A percentile compares a stretch with the other conserved stretches of the same genome.
phyloP scores from a whole-genome alignment of 805 yeast genomes.

The Jamesozyma spencerorum region DNA sequence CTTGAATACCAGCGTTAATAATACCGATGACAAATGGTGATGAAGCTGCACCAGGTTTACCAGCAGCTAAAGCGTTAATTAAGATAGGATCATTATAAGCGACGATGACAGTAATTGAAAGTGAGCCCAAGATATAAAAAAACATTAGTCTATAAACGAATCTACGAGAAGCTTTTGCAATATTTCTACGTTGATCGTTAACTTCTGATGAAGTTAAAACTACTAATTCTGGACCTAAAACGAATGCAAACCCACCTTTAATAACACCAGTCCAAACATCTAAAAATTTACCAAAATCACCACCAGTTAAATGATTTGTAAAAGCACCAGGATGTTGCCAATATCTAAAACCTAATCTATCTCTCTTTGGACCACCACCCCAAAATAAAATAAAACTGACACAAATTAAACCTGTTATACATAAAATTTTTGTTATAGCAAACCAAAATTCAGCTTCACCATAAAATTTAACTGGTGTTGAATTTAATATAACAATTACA shows the following conservation, averaged over 20 bases:
- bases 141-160: conserved; percentile 52
- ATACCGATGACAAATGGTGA: conserved; percentile 62
- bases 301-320: conserved; percentile 38
- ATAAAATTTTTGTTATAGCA: conserved; percentile 36
- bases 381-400: conserved; percentile 40
- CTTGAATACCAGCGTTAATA: conserved; percentile 51
- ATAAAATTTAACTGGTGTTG: conserved; percentile 43
- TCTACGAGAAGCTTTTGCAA: conserved; percentile 53
- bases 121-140: conserved; percentile 49
- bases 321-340: conserved; percentile 59
- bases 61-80: conserved; percentile 39
- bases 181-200: conserved; percentile 46
- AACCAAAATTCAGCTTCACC: conserved; percentile 35
- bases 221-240: conserved; percentile 55
- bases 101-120: conserved; percentile 53
- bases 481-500: conserved; percentile 38
- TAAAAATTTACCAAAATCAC: conserved; percentile 52
- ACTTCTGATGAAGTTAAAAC: conserved; percentile 52
- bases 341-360: conserved; percentile 56
- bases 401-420: conserved; percentile 38
- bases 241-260: conserved; percentile 58
- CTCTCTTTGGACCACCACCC: conserved; percentile 41
- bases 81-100: conserved; percentile 43
- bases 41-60: conserved; percentile 49
- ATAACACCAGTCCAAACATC: conserved; percentile 57